A percentile compares a stretch with the other conserved stretches of the same genome.
These are phyloP conservation scores for Schizothecium vesticola DNA, from an alignment of 495 filamentous ascomycete genomes.

Conservation along the genomic window DNA sequence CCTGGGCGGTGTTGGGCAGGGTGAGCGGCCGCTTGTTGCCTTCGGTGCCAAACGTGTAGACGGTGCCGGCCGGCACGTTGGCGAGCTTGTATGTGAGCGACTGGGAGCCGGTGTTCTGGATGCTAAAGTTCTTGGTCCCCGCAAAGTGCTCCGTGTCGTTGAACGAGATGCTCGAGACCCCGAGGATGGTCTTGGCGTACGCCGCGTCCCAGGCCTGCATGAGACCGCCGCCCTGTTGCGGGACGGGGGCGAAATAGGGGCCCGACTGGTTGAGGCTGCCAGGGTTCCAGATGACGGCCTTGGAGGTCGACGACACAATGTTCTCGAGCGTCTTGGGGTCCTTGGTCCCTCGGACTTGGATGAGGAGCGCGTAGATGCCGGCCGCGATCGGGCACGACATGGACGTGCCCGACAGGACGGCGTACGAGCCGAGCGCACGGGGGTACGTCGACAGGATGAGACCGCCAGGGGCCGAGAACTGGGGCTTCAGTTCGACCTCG, in stretches of 20 bases:
- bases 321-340: conserved; percentile 45
- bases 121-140: conserved; percentile 36
- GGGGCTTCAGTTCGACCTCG: conserved; percentile 50
- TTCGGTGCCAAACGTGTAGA: conserved; percentile 29
- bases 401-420: conserved; percentile 52
- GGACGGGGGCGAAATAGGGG: conserved; percentile 38
- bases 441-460: conserved; percentile 55
- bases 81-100: conserved; percentile 39
- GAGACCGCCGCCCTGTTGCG: conserved; percentile 50
- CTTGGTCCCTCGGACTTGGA: conserved; percentile 42
- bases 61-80: conserved; percentile 30
- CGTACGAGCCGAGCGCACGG: conserved; percentile 45
- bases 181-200: conserved; percentile 41
- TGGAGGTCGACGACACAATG: conserved; percentile 35
- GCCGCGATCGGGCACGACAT: conserved; percentile 56
- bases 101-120: conserved; percentile 41
- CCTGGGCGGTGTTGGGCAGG: conserved; percentile 22
- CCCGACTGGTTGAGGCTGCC: neutral
- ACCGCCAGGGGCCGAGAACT: conserved; percentile 50
- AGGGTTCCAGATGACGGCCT: neutral
- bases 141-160: conserved; percentile 48
- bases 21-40: conserved; percentile 29
- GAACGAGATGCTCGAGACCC: conserved; percentile 45
- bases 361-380: conserved; percentile 50
- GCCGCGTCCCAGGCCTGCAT: conserved; percentile 48